Evolutionary conservation across 192 early-diverging fungal species (phyloP).

Genomic region (Allomyces macrogynus): DNA sequence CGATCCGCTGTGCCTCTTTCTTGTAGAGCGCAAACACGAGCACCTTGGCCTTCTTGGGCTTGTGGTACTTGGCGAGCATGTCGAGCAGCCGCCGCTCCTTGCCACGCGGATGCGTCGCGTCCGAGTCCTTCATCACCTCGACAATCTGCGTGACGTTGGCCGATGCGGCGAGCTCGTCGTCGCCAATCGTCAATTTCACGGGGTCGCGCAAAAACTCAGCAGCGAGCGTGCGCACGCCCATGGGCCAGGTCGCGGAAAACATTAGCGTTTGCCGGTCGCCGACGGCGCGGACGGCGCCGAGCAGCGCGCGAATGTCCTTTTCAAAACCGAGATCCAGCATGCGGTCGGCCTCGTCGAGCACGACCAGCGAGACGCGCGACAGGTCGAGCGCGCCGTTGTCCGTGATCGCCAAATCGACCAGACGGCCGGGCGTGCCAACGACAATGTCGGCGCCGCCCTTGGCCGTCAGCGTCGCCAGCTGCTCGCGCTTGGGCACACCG

Average conservation of each 20-base stretch:
- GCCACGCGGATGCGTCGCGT: conserved; percentile 39
- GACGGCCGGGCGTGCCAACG: conserved; percentile 93
- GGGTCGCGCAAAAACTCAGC: conserved; percentile 77
- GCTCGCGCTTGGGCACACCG: conserved; percentile 75
- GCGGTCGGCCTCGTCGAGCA: conserved; percentile 96
- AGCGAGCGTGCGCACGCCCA: conserved; percentile 80
- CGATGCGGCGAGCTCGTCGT: conserved; percentile 72
- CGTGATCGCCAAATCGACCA: conserved; percentile 73
- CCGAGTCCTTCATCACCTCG: conserved; percentile 65
- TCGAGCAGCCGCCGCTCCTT: conserved; percentile 6
- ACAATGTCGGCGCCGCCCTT: conserved; percentile 74
- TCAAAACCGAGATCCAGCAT: conserved; percentile 99
- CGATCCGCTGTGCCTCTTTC: conserved; percentile 76
- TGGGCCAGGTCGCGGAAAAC: conserved; percentile 99
- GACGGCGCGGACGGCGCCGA: conserved; percentile 77
- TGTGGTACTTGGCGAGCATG: conserved; percentile 60
- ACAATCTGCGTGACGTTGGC: conserved; percentile 82
- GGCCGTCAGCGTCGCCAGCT: conserved; percentile 55
- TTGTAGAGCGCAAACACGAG: conserved; percentile 92
- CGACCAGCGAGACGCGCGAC: conserved; percentile 83
- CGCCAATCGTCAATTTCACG: conserved; percentile 94
- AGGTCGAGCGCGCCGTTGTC: conserved; percentile 74
- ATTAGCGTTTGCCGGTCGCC: conserved; percentile 88
- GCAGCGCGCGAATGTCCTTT: conserved; percentile 92
- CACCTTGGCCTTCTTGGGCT: conserved; percentile 61